Evolutionary conservation across 192 early-diverging fungal species (phyloP), one percentile per base, ranked within the genome.

Genomic region (Linnemannia zychae): DNA sequence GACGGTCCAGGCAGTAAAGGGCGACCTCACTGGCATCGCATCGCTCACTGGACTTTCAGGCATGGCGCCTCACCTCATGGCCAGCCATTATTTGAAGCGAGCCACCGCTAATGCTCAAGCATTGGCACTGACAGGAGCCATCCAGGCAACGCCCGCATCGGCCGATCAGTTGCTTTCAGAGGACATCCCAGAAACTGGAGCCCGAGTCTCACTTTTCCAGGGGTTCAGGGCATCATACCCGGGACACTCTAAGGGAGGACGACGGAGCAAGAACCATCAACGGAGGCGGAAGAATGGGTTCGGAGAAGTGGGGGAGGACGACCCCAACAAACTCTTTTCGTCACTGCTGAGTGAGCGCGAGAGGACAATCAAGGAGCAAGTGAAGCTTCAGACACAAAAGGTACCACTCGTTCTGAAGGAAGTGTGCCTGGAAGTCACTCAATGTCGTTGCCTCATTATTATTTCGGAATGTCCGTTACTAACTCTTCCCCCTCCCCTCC

Each of bases 191-290:
- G 92, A 91, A 28, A 82, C 92, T 20, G 88, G 75, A 38, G 89
- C 89, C 36, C 84, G 90, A 28, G 82, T 93, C 40, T 93, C 92
- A 33, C 81, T 93, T 31, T 91, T 91, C 66, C 90, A 93, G 77
- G 90, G 92, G 6, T 93, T 91, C 71, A 88, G 86, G 37, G 88
- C 89, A 24, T 87, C 91, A 24, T 93, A 89, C 80, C 90, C 90
- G 38, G 87, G 84, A 44, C 83, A 90, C 50, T 77, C 86, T n/a
- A 76, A 88, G 57, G 72, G 74, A 20, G 78, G 81, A n/a, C 75
- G 76, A 40, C 79, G 83, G 36, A 75, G 85, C 57, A 86, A 80
- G 68, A 74, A 77, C 60, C 81, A 88, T 44, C 71, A 77, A 60
- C 69, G 81, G 71, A 79, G 86, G 74, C 72, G 86, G 81, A 82